Conservation (phyloP, 257 asterid genomes). For the Paraleonurus japonicus region DNA sequence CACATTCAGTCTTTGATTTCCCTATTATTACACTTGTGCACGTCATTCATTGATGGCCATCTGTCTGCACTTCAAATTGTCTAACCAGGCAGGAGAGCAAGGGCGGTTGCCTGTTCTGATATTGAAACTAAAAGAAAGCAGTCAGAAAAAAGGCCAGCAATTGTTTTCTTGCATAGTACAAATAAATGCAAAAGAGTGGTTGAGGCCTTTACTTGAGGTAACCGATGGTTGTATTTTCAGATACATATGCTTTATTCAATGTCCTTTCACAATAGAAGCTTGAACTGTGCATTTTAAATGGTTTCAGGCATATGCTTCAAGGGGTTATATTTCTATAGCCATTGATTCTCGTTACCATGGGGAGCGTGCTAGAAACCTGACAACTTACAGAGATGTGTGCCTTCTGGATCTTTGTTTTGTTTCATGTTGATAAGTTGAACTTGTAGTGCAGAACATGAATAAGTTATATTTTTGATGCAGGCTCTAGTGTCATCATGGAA, state of each 20-base stretch:
- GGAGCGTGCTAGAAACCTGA: constrained; percentile 72
- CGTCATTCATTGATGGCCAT: background rate
- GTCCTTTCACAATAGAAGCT: constrained; percentile 1
- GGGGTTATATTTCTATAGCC: constrained; percentile 81
- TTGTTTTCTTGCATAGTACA: constrained; percentile 89
- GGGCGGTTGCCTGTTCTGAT: constrained; percentile 83
- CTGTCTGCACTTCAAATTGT: background rate
- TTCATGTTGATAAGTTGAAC: constrained; percentile 10
- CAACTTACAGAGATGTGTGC: constrained; percentile 80
- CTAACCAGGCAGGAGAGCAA: constrained; percentile 79
- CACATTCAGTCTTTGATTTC: constrained; percentile 3
- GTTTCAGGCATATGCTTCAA: constrained; percentile 88
- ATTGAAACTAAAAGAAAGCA: constrained; percentile 56
- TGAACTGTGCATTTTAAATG: constrained; percentile 5
- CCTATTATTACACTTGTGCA: background rate
- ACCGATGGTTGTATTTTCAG: constrained; percentile 16
- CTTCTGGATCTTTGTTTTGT: constrained; percentile 22
- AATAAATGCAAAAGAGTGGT: constrained; percentile 91
- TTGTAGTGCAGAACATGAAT: background rate
- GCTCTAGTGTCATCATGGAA: constrained; percentile 87
- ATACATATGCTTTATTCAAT: constrained; percentile 9
- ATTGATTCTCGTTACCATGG: constrained; percentile 98
- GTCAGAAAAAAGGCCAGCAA: constrained; percentile 60
- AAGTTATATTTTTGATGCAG: constrained; percentile 42
- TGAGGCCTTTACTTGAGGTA: constrained; percentile 92